phyloP scores from a whole-genome alignment of 371 early-diverging fungal genomes.

The Dipsacomyces acuminosporus region DNA sequence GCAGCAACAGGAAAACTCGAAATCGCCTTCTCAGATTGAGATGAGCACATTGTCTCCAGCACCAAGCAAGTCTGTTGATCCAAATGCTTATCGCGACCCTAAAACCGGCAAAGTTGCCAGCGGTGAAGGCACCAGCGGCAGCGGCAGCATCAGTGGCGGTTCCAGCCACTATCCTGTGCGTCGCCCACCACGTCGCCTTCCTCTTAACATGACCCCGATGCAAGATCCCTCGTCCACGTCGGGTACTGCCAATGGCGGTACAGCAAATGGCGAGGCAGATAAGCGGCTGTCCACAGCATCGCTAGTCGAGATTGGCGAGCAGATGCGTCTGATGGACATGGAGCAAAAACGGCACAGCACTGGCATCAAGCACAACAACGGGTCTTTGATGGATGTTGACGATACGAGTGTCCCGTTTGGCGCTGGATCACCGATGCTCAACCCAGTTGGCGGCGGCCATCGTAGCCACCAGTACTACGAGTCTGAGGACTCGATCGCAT shows the following conservation, averaged over 20 bases:
- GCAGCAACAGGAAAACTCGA: not conserved
- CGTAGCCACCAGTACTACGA: constrained; percentile 1
- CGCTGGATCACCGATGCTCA: not conserved
- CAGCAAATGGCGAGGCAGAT: not conserved
- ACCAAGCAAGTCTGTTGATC: not conserved
- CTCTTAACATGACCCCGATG: constrained; percentile 7
- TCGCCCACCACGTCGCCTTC: constrained; percentile 4
- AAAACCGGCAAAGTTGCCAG: no score
- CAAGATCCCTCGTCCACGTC: not conserved
- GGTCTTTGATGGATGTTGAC: not conserved
- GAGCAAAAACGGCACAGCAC: not conserved
- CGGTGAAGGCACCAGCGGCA: no score
- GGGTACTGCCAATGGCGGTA: no score
- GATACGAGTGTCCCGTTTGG: not conserved
- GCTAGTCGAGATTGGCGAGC: constrained; percentile 32
- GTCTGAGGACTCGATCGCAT: constrained; percentile 2
- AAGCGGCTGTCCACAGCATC: constrained; percentile 1
- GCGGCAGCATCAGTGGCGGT: not conserved
- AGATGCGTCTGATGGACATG: constrained; percentile 33
- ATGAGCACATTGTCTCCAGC: not conserved
- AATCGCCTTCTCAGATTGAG: no score
- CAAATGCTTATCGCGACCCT: constrained; percentile 8
- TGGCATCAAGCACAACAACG: not conserved
- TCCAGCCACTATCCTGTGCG: constrained; percentile 4
- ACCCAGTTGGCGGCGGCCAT: not conserved